Evolutionary conservation across 2,329 filamentous ascomycete genomes (phyloP), one percentile per base, ranked within the genome.

Genomic region (Graphilbum fragrans): DNA sequence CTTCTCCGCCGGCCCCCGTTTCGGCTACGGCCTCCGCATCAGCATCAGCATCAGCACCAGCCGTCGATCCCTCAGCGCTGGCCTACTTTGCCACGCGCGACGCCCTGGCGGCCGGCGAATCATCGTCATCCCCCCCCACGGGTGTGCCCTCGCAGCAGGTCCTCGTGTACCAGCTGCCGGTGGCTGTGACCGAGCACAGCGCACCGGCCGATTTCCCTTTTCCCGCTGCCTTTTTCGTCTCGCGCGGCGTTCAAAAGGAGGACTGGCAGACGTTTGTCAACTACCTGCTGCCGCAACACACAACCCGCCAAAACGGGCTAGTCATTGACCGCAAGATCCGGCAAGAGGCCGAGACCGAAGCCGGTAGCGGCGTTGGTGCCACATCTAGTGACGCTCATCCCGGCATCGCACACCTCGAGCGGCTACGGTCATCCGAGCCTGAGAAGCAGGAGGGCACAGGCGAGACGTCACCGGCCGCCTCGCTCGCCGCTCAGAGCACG

Each of bases 261-360:
- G 74, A 79, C 51, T 79, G 74, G 74, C 62, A 65, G 29, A 76
- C 73, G 0, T 78, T 79, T 53, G 48, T 73, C 36, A 76, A 76
- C 49, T 69, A 68, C 45, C 54, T 78, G 16, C 53, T 77, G 19
- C 72, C 74, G 0, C 57, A 69, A 41, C 64, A 71, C 51, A 56
- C 59, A 5, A 55, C 58, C 1, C 51, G 54, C 16, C 55, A 57
- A 17, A 76, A 73, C 48, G 64, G 66, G 19, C 59, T 61, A 37
- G 50, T 74, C 17, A 54, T 68, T 16, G 65, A 72, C 45, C 62
- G 68, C 41, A 75, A 76, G 50, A 47, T 68, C 22, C 58, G 60
- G 22, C 11, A 31, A 31, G 29, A 31, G 29, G 60, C 59, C 0
- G 67, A 73, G 42, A 56, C 54, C 5, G 51, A 55, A 12, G 47